phyloP scores from a whole-genome alignment of 305 asterid species.

The Plantago lanceolata region DNA sequence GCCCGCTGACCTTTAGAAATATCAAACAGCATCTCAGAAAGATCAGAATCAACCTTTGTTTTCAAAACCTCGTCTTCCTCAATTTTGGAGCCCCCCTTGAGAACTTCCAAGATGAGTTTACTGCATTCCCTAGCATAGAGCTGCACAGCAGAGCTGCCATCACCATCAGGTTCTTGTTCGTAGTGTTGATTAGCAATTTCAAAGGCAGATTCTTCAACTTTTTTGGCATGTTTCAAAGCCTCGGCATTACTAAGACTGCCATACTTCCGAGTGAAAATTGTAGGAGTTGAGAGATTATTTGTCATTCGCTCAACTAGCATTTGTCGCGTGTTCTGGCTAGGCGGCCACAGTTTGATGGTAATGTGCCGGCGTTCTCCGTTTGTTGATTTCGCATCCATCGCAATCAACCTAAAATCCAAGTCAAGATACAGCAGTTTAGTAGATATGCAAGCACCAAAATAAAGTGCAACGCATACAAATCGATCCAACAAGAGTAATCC shows the following conservation, averaged over 20 bases:
- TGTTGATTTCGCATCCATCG: conserved; percentile 57
- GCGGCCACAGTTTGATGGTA: conserved; percentile 95
- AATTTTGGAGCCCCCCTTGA: conserved; percentile 43
- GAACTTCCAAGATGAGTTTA: conserved; percentile 69
- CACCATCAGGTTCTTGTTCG: conserved; percentile 84
- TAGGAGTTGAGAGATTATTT: conserved; percentile 73
- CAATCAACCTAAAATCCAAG: conserved; percentile 25
- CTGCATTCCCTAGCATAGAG: conserved; percentile 91
- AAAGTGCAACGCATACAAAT: conserved; percentile 7
- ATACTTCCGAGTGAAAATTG: conserved; percentile 80
- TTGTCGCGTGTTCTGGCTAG: conserved; percentile 68
- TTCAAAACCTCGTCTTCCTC: conserved; percentile 39
- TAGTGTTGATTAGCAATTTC: conserved; percentile 51
- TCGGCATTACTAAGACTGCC: conserved; percentile 55
- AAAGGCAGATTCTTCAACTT: conserved; percentile 75
- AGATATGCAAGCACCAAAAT: conserved; percentile 4
- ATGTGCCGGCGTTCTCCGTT: conserved; percentile 54
- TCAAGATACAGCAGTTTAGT: not conserved
- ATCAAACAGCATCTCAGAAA: conserved; percentile 51
- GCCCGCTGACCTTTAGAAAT: conserved; percentile 86
- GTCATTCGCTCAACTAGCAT: conserved; percentile 75
- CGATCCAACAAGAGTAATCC: not conserved
- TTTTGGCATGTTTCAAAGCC: conserved; percentile 57
- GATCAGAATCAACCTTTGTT: conserved; percentile 35
- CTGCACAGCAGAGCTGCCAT: conserved; percentile 92